Evolutionary conservation across 768 basidiomycete genomes (phyloP), one percentile per base, ranked within the genome.

Genomic region (Leucocoprinus sp.): DNA sequence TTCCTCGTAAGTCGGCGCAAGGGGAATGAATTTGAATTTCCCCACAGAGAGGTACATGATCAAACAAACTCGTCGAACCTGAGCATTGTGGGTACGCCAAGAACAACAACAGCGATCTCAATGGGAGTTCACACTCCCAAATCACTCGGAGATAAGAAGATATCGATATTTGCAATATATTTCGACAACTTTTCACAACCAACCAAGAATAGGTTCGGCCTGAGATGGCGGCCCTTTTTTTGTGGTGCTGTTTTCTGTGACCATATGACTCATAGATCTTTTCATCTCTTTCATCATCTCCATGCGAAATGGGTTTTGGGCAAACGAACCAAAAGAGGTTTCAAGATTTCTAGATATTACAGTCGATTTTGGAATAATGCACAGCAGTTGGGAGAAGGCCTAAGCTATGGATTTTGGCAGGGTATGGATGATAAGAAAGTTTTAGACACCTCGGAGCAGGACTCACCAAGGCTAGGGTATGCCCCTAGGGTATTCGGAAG

Each of bases 91-190:
- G 31, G 31, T 31, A 31, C 31, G n/a, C 31, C n/a, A 31, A 31
- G 31, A 31, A 31, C n/a, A 31, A 8, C 31, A n/a, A 8, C 18
- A n/a, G 19, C 31, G 41, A 31, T 19, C 27, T 31, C 15, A 42
- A 12, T 19, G 0, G 17, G 21, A n/a, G n/a, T n/a, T 42, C 29
- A 27, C 8, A 33, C 19, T n/a, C 8, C 17, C 42, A 43, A 43
- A 27, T 28, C 42, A 24, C 31, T 15, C 22, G 24, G 31, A 43
- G 42, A 43, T 35, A 43, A 35, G 42, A 19, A 35, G 8, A 17
- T 24, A 21, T 24, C 31, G 26, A 28, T 1, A 29, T 4, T 5
- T 31, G 15, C n/a, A n/a, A n/a, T 37, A 18, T 37, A 22, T 24
- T 31, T 21, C 42, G 23, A 23, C 19, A 12, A 42, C 39, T 42